phyloP scores from a whole-genome alignment of 2,329 filamentous ascomycete genomes.

The Endoconidiophora laricicola region DNA sequence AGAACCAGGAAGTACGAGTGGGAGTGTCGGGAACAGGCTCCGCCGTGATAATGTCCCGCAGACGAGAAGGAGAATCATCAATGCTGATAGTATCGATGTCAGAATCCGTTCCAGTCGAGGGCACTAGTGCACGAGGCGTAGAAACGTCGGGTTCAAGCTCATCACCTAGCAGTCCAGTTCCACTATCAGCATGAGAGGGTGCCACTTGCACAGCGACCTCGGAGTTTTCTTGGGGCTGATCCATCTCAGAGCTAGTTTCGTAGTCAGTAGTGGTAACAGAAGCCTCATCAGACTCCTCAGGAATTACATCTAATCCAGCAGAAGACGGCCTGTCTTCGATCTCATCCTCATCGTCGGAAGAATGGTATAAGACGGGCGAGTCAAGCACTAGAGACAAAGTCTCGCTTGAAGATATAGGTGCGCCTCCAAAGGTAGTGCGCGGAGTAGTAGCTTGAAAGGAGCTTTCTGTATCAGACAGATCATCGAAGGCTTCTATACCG shows the following conservation, averaged over 20 bases:
- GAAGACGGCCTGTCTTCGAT: too few relatives aligned
- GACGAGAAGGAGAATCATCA: background rate
- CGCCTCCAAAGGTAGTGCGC: too few relatives aligned
- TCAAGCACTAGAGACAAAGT: background rate
- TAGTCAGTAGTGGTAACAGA: conserved; percentile 1
- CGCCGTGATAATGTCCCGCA: background rate
- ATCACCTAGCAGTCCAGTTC: background rate
- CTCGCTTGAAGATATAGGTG: background rate
- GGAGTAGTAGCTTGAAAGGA: too few relatives aligned
- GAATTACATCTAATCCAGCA: background rate
- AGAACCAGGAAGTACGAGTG: background rate
- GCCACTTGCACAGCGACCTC: background rate
- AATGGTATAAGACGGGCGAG: too few relatives aligned
- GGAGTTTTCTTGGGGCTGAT: background rate
- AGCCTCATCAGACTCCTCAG: background rate
- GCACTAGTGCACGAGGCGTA: conserved; percentile 4
- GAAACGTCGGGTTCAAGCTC: background rate
- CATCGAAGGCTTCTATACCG: too few relatives aligned
- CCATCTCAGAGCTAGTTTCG: conserved; percentile 4
- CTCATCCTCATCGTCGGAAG: too few relatives aligned
- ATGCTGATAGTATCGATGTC: conserved; percentile 2
- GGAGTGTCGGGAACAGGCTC: background rate
- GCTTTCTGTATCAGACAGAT: too few relatives aligned
- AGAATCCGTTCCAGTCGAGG: conserved; percentile 1
- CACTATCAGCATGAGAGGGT: background rate